A percentile compares a stretch with the other conserved stretches of the same genome.
Evolutionary conservation across 2,329 filamentous ascomycete species (phyloP).

Genomic region (Apiospora pterosperma): DNA sequence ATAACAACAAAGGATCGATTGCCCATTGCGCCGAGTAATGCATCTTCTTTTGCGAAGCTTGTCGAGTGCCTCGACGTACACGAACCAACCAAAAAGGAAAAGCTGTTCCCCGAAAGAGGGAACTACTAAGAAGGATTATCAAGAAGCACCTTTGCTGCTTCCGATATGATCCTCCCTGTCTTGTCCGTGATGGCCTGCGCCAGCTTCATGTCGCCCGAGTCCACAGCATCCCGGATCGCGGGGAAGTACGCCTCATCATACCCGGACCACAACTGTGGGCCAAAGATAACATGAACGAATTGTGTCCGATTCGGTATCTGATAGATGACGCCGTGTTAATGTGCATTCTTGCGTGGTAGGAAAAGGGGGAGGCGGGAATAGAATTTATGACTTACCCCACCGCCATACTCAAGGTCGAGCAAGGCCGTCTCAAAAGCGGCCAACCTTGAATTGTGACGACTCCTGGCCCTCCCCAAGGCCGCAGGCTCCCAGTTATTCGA

Average conservation of each 20-base stretch:
- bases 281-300: conserved; percentile 91
- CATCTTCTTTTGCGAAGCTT: not conserved
- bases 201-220: conserved; percentile 64
- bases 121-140: not conserved
- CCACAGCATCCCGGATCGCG: conserved; percentile 77
- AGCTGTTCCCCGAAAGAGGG: no score
- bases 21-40: not conserved
- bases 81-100: no score
- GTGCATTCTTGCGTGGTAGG: not conserved
- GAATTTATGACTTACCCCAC: conserved; percentile 63
- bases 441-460: conserved; percentile 76
- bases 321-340: not conserved
- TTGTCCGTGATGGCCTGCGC: conserved; percentile 68
- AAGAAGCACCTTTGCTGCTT: conserved; percentile 47
- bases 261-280: conserved; percentile 73
- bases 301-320: conserved; percentile 83
- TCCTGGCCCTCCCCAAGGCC: conserved; percentile 62
- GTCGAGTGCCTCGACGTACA: no score
- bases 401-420: conserved; percentile 68
- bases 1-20: not conserved
- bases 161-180: conserved; percentile 63
- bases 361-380: not conserved
- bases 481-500: conserved; percentile 74
- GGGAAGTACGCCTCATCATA: conserved; percentile 72
- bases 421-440: conserved; percentile 78